Conservation (phyloP, 176 grass and related monocot species). For the Alopecurus myosuroides region DNA sequence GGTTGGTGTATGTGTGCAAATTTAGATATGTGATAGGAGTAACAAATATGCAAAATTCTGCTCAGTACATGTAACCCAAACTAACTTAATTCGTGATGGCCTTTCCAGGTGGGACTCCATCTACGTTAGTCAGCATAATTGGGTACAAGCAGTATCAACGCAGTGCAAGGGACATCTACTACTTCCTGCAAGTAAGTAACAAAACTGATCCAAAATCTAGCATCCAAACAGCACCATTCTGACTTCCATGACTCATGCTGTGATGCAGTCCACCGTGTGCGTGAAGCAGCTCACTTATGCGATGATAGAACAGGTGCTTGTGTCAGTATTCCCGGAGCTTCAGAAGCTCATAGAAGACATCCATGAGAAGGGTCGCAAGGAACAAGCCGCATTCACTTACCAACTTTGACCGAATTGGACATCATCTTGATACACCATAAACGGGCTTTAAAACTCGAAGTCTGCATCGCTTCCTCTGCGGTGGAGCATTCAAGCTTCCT, state of each 20-base stretch:
- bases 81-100: constrained; percentile 6
- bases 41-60: neutral
- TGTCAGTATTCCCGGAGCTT: constrained; percentile 85
- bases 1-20: neutral
- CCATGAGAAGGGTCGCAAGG: constrained; percentile 63
- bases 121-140: constrained; percentile 92
- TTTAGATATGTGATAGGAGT: constrained; percentile 10
- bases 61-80: neutral
- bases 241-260: neutral
- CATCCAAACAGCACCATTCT: neutral
- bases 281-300: constrained; percentile 87
- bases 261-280: constrained; percentile 84
- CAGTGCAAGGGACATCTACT: constrained; percentile 81
- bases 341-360: constrained; percentile 62
- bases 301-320: constrained; percentile 66
- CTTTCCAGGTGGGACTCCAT: constrained; percentile 78
- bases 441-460: neutral
- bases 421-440: neutral
- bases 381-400: constrained; percentile 31
- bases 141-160: constrained; percentile 75
- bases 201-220: neutral
- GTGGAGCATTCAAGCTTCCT: neutral
- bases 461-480: neutral
- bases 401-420: constrained; percentile 35
- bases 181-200: constrained; percentile 88